Evolutionary conservation across 768 basidiomycete genomes (phyloP), one percentile per base, ranked within the genome.

Genomic region (Pleurotus platypus): DNA sequence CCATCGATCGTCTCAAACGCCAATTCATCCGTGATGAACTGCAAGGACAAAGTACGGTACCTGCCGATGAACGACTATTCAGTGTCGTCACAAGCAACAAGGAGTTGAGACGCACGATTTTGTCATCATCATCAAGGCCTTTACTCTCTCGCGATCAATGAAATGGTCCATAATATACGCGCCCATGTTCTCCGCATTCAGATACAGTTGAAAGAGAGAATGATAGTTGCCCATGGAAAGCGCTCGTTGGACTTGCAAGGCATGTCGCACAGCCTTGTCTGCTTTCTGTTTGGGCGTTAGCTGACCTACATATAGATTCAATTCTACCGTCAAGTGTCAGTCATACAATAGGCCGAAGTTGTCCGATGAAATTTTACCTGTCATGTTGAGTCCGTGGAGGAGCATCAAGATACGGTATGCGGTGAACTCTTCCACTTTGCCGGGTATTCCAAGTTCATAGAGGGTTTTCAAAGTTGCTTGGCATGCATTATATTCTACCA

Each of bases 101-200:
- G 39, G 22, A 48, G 12, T 3, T 20, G 13, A 53, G 1, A 82
- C 95, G 66, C 64, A 98, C 97, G 92, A 90, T 82, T 90, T 97
- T 27, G 91, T 84, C 75, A 99, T 95, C 62, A 90, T 85, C 67
- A 93, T 83, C 59, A 99, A 70, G 1, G 94, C 94, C 58, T 84
- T 84, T 56, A 89, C 81, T 58, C 97, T 78, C 75, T 98, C 97
- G 64, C 97, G 82, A 65, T 87, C 85, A 65, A 98, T 89, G 70
- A 98, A 98, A 70, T 98, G 94, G 72, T 98, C 97, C 92, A 99
- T 97, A 66, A 99, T 94, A 71, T 98, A 98, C 55, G 85, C 94
- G 39, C 94, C 93, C 97, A 98, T 98, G 67, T 96, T 94, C 24
- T 94, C 94, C 45, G 93, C 92, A 55, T 78, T 78, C 64, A 82